Conservation (phyloP, 1,139 yeast species). For the Yamadazyma spencermartinsiae region DNA sequence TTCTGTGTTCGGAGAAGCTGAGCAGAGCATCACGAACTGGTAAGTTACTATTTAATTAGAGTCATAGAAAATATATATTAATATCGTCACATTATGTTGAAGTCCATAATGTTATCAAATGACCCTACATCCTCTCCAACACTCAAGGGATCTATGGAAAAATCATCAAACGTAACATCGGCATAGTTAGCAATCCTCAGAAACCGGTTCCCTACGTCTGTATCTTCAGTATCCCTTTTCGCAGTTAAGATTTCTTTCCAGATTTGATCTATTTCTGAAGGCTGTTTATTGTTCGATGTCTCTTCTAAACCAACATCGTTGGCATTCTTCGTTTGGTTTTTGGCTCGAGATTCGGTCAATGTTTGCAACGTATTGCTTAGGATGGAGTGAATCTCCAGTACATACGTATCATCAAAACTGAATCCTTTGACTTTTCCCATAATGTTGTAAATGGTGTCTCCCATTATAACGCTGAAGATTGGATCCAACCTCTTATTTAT, state of each 20-base stretch:
- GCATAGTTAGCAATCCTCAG: constrained; percentile 9
- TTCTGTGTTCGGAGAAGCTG: constrained; percentile 94
- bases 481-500: constrained; percentile 31
- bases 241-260: constrained; percentile 9
- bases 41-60: constrained; percentile 21
- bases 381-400: background rate
- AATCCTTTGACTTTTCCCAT: constrained; percentile 4
- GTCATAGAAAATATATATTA: too few relatives aligned
- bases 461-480: constrained; percentile 23
- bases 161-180: constrained; percentile 7
- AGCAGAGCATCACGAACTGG: constrained; percentile 86
- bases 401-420: background rate
- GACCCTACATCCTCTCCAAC: background rate
- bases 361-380: background rate
- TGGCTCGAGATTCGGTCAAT: background rate
- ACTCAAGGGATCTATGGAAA: background rate
- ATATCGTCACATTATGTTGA: background rate
- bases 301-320: background rate
- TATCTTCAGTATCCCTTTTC: constrained; percentile 1
- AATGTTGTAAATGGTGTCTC: constrained; percentile 23
- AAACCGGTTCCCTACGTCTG: constrained; percentile 3
- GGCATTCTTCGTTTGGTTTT: background rate
- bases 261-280: constrained; percentile 7
- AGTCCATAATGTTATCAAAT: background rate
- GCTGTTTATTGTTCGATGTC: background rate